Conservation (phyloP, 305 asterid genomes). For the Petunia hybrid region DNA sequence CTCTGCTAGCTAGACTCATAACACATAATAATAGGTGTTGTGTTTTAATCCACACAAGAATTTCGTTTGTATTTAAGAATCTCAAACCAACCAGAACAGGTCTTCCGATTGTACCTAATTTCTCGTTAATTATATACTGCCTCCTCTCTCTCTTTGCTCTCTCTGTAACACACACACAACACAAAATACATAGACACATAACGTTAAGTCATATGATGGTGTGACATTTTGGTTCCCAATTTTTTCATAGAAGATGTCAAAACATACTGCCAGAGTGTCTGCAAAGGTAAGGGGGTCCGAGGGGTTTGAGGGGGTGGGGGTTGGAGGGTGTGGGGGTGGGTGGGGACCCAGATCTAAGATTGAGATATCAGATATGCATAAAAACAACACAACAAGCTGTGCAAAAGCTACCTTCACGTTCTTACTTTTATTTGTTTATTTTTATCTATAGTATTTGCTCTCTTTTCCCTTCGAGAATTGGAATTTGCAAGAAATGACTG, state of each 20-base stretch:
- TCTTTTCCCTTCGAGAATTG: slow-evolving; percentile 21
- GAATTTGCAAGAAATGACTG: slow-evolving; percentile 37
- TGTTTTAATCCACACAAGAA: no score
- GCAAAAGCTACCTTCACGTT: slow-evolving; percentile 57
- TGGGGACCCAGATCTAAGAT: slow-evolving; percentile 49
- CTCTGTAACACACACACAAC: neutral
- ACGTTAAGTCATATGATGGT: slow-evolving; percentile 14
- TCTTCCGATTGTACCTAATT: neutral
- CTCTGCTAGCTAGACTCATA: no score
- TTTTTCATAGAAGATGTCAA: slow-evolving; percentile 39
- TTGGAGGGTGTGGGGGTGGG: neutral
- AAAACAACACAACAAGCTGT: slow-evolving; percentile 54
- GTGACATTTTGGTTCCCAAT: slow-evolving; percentile 35
- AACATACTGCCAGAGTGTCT: slow-evolving; percentile 47
- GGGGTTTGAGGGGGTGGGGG: no score
- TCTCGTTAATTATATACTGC: neutral
- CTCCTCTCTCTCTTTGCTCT: neutral
- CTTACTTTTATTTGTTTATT: slow-evolving; percentile 5
- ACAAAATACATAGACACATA: neutral
- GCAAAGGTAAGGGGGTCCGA: slow-evolving; percentile 36
- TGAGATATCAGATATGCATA: slow-evolving; percentile 42
- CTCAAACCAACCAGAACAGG: neutral
- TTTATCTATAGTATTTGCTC: neutral
- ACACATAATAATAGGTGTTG: no score
- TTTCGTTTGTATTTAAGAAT: neutral